Evolutionary conservation across 352 stramenopile species (phyloP).

Genomic region (Bremia lactucae): DNA sequence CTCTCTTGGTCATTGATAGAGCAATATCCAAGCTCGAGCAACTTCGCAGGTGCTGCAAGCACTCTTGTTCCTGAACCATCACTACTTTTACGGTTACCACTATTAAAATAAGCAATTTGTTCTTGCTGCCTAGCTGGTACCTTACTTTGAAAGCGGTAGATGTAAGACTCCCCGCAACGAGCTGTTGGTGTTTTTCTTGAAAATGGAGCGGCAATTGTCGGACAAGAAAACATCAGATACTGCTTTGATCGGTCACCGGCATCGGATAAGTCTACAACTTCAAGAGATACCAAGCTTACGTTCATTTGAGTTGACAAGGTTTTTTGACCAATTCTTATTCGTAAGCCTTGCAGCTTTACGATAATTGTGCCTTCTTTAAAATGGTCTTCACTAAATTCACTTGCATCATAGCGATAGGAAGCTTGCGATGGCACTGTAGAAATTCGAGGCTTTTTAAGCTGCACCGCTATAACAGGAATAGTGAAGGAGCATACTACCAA

Average conservation of each 20-base stretch:
- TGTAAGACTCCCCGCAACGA: conserved; percentile 24
- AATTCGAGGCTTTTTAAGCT: conserved; percentile 66
- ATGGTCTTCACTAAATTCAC: conserved; percentile 46
- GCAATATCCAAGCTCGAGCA: conserved; percentile 56
- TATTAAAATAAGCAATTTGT: conserved; percentile 56
- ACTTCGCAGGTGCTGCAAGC: conserved; percentile 24
- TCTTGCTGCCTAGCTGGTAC: conserved; percentile 36
- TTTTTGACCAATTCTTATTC: conserved; percentile 66
- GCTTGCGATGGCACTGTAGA: conserved; percentile 30
- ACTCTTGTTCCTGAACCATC: conserved; percentile 8
- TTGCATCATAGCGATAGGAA: conserved; percentile 51
- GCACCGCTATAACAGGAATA: conserved; percentile 66
- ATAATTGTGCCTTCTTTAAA: conserved; percentile 56
- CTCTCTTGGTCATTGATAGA: conserved; percentile 51
- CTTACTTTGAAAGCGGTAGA: conserved; percentile 18
- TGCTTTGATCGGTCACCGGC: conserved; percentile 48
- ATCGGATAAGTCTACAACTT: conserved; percentile 71
- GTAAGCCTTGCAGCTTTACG: conserved; percentile 74
- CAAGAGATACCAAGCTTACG: conserved; percentile 52
- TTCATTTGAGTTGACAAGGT: conserved; percentile 71
- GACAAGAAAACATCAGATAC: conserved; percentile 73
- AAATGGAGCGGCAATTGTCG: conserved; percentile 54
- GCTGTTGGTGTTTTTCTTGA: conserved; percentile 41
- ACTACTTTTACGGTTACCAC: conserved; percentile 8
- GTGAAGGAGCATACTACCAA: conserved; percentile 77